Conservation (phyloP, 108 stramenopile species). For the Craspedostauros australis region DNA sequence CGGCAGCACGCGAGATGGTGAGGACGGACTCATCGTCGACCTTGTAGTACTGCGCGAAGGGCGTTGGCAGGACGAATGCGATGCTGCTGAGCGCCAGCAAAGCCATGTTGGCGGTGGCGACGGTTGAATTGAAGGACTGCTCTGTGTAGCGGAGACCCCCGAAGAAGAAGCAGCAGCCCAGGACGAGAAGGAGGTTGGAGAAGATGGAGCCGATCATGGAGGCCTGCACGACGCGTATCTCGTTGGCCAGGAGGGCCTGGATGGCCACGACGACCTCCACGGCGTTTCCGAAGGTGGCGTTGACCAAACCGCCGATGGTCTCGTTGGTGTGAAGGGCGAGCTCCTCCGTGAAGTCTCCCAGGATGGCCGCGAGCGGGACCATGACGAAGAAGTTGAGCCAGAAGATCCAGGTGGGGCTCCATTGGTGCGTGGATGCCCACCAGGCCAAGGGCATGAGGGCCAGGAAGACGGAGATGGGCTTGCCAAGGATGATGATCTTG, state of each 20-base stretch:
- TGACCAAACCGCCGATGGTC: conserved; percentile 91
- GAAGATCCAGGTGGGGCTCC: conserved; percentile 69
- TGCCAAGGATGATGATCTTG: conserved; percentile 36
- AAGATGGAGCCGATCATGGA: conserved; percentile 95
- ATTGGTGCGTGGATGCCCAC: conserved; percentile 37
- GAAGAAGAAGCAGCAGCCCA: conserved; percentile 94
- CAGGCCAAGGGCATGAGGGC: conserved; percentile 61
- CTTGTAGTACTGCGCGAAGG: conserved; percentile 64
- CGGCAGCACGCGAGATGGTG: conserved; percentile 73
- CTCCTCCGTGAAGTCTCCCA: conserved; percentile 97
- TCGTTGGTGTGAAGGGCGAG: conserved; percentile 93
- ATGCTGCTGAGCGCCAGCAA: conserved; percentile 75
- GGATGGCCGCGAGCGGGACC: conserved; percentile 86
- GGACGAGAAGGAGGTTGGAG: conserved; percentile 88
- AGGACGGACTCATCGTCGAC: conserved; percentile 61
- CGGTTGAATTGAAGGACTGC: conserved; percentile 76
- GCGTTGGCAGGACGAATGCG: conserved; percentile 80
- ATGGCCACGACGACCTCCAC: conserved; percentile 90
- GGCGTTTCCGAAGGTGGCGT: conserved; percentile 97
- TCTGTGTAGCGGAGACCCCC: conserved; percentile 87
- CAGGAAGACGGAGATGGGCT: conserved; percentile 61
- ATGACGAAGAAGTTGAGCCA: conserved; percentile 89
- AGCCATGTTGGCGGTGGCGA: conserved; percentile 72
- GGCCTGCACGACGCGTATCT: conserved; percentile 90
- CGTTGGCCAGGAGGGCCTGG: conserved; percentile 68